Base-by-base conservation (phyloP, 371 early-diverging fungal genomes). In the Chytridium lagenaria region DNA sequence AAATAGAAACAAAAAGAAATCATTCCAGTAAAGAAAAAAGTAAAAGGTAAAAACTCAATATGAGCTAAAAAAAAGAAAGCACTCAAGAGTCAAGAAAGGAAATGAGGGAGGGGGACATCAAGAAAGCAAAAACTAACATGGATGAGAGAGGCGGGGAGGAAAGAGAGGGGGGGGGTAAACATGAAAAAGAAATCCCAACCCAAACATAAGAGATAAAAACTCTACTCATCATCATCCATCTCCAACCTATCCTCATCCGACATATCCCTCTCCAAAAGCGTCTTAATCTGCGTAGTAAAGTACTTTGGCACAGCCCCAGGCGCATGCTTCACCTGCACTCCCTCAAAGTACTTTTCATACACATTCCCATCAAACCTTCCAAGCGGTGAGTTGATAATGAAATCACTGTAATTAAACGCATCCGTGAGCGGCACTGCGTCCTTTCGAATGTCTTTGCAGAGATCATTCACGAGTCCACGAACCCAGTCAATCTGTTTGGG, bases 361-460 rank as follows among this genome's bases (percentile, higher is more conserved):
- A 92, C 88, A 77, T 95, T 90, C 73, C 97, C 97, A 70, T 96
- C 95, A 68, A 86, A 89, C 51, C 91, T 88, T 33, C 97, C 97
- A 19, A 96, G 80, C 30, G 96, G 95, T 65, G 94, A 93, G 86
- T 95, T 94, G 80, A 96, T 79, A 39, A 94, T 88, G 78, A 90
- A 95, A 81, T 96, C 97, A 28, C 91, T 81, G 81, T 91, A 89
- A 77, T 90, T 92, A 83, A 95, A 96, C 31, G 95, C 83, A 73
- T 96, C 97, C 26, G 93, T 92, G 52, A 96, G 83, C 12, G 93
- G 89, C 77, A 95, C 91, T 59, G 93, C 92, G 75, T 94, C 90
- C 37, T 89, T 90, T 2, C 96, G 89, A 2, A 95, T 88, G 44
- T 82, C 84, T 37, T 84, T 84, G 84, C 92, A 93, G n/a, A 91